Evolutionary conservation across 306 rosid species (phyloP).

Genomic region (Castanea crenata): DNA sequence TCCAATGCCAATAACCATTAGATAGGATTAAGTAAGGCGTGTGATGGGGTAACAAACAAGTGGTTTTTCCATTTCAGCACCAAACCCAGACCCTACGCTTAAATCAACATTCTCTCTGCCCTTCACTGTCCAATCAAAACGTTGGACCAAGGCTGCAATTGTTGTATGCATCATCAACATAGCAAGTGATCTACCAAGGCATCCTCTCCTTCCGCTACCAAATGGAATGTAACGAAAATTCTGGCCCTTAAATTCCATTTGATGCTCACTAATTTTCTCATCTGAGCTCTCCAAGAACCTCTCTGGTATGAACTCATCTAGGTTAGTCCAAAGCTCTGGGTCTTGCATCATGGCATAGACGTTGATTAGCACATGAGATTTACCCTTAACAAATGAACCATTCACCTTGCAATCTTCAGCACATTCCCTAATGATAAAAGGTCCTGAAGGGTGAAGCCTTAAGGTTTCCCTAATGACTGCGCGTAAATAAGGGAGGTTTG

Average conservation of each 20-base stretch:
- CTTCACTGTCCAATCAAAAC: constrained; percentile 42
- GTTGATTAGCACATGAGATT: constrained; percentile 36
- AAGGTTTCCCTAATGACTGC: constrained; percentile 50
- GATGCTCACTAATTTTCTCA: constrained; percentile 24
- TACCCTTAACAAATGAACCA: constrained; percentile 28
- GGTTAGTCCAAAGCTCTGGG: constrained; percentile 37
- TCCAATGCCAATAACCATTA: neutral
- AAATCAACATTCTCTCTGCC: constrained; percentile 25
- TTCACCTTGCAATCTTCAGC: constrained; percentile 24
- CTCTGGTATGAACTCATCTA: constrained; percentile 40
- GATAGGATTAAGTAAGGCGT: neutral
- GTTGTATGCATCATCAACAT: constrained; percentile 38
- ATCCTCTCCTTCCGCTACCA: constrained; percentile 61
- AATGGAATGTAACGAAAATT: constrained; percentile 46
- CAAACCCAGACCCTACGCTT: constrained; percentile 21
- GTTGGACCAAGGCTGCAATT: constrained; percentile 44
- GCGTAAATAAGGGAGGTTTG: constrained; percentile 45
- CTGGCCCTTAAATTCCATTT: constrained; percentile 46
- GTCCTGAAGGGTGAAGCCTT: constrained; percentile 52
- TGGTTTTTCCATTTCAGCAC: constrained; percentile 26
- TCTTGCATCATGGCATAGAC: constrained; percentile 48
- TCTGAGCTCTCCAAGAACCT: constrained; percentile 25
- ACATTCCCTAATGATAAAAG: constrained; percentile 47
- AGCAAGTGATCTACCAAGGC: constrained; percentile 52
- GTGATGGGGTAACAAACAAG: constrained; percentile 7